A percentile compares a stretch with the other conserved stretches of the same genome.
Evolutionary conservation across 2,329 filamentous ascomycete genomes (phyloP).

Genomic region (Botrytis paeoniae): DNA sequence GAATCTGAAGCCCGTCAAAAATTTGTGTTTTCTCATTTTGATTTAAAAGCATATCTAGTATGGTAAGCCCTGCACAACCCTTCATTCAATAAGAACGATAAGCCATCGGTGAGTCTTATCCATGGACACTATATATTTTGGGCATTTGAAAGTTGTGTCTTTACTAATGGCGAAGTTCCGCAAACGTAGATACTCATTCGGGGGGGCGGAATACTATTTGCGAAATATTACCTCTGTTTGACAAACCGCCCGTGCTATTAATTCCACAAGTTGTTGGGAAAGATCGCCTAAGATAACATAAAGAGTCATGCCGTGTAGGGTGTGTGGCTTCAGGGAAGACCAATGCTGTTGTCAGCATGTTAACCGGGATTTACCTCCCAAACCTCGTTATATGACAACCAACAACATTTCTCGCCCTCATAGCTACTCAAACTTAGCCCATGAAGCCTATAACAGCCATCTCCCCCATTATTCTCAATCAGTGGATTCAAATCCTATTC

Average conservation of each 20-base stretch:
- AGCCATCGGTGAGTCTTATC: neutral
- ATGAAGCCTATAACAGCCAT: neutral
- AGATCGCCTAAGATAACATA: neutral
- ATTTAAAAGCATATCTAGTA: neutral
- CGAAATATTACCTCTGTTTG: neutral
- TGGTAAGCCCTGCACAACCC: neutral
- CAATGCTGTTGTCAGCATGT: neutral
- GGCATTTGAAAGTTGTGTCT: neutral
- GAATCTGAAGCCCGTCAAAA: neutral
- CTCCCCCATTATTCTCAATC: neutral
- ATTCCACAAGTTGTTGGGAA: neutral
- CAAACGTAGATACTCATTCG: neutral
- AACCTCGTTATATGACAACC: neutral
- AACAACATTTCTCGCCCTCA: neutral
- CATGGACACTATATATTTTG: neutral
- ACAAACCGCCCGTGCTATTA: neutral
- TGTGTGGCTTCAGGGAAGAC: neutral
- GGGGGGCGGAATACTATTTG: neutral
- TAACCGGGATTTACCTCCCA: neutral
- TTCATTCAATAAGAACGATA: neutral
- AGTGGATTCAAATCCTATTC: neutral
- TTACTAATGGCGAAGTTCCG: neutral
- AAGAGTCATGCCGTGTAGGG: neutral
- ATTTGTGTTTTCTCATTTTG: neutral
- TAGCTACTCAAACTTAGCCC: neutral